Evolutionary conservation across 1,139 yeast species (phyloP).

Genomic region (Candida dubliniensis): DNA sequence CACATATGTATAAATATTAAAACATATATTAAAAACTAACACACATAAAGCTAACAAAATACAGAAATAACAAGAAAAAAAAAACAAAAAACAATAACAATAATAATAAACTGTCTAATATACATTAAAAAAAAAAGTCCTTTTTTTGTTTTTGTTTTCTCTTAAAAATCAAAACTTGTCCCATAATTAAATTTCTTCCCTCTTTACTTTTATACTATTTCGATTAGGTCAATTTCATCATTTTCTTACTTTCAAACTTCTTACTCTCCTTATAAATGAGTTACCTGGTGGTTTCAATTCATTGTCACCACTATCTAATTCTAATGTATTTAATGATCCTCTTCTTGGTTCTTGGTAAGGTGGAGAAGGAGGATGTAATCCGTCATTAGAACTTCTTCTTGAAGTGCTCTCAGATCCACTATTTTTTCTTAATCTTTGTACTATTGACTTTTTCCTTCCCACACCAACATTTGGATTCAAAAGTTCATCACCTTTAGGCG

Average conservation of each 20-base stretch:
- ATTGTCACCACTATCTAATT: constrained; percentile 16
- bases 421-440: constrained; percentile 59
- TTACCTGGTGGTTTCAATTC: constrained; percentile 37
- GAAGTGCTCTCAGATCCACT: constrained; percentile 34
- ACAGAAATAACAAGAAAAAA: background rate
- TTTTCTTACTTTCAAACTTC: constrained; percentile 77
- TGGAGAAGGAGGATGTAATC: constrained; percentile 1
- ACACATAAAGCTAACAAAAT: background rate
- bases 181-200: background rate
- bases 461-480: constrained; percentile 37
- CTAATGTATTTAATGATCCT: constrained; percentile 20
- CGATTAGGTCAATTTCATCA: background rate
- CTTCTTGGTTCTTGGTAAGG: constrained; percentile 18
- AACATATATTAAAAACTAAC: background rate
- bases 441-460: constrained; percentile 74
- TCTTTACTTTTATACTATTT: background rate
- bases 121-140: background rate
- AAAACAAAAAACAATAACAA: background rate
- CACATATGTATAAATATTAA: background rate
- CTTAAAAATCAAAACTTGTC: background rate
- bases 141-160: too few relatives aligned
- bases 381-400: constrained; percentile 39
- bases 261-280: constrained; percentile 77
- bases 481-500: constrained; percentile 51
- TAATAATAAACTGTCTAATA: background rate